Evolutionary conservation across 257 asterid species (phyloP).

Genomic region (Agastache rugosa): DNA sequence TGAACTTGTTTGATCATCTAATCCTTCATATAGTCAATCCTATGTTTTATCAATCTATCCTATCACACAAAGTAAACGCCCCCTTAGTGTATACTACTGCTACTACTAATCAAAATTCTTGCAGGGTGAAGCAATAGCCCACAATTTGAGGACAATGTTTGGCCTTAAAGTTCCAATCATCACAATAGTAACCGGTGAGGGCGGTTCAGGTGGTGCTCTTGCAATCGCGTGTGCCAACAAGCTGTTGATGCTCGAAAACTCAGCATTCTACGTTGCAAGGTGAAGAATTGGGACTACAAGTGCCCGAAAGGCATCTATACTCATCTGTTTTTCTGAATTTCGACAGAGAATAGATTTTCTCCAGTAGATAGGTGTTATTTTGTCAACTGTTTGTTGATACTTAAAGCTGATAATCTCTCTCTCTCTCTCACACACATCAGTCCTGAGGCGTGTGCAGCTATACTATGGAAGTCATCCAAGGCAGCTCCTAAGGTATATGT

Average conservation of each 20-base stretch:
- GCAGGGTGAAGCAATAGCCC: constrained; percentile 68
- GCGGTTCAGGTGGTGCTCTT: constrained; percentile 70
- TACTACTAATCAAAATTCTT: constrained; percentile 5
- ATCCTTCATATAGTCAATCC: too few relatives aligned
- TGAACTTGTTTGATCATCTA: too few relatives aligned
- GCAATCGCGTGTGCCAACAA: constrained; percentile 64
- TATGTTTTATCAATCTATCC: too few relatives aligned
- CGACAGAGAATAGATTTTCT: too few relatives aligned
- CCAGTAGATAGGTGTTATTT: not conserved
- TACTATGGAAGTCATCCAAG: constrained; percentile 56
- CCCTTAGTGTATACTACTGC: not conserved
- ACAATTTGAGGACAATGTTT: constrained; percentile 62
- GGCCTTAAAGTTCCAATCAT: constrained; percentile 61
- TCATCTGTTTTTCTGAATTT: not conserved
- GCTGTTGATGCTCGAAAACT: constrained; percentile 59
- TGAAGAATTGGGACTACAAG: constrained; percentile 19
- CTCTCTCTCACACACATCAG: constrained; percentile 30
- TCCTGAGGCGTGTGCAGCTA: constrained; percentile 71
- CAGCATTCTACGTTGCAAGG: constrained; percentile 69
- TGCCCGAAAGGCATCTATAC: not conserved
- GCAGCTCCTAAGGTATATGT: constrained; percentile 59
- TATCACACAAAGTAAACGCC: too few relatives aligned
- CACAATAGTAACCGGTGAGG: constrained; percentile 62
- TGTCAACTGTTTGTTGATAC: not conserved
- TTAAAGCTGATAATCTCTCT: not conserved